Evolutionary conservation across 306 rosid species (phyloP), one percentile per base, ranked within the genome.

Genomic region (Vicia faba): DNA sequence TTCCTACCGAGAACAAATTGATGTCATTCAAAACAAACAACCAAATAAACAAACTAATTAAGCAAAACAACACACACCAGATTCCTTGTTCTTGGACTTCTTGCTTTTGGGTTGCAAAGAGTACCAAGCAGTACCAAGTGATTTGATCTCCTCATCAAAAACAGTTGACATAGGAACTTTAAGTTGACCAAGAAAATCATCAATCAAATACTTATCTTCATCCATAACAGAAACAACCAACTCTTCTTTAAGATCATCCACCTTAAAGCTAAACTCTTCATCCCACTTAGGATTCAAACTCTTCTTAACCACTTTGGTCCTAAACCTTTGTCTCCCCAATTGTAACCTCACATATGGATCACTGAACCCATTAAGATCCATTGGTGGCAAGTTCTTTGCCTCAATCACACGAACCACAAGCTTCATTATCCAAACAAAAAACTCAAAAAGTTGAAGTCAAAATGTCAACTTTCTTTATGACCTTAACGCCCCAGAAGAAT

Each of bases 301-400:
- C 82, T 95, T 95, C 91, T 90, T 95, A 61, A 95, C 78, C 75
- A 90, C 97, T 75, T 88, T 91, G 55, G 96, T 88, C 80, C 51
- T 86, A 64, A 71, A 72, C 92, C 72, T 95, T 71, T 95, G 99
- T 84, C 61, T 88, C 54, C 99, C 99, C 74, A 95, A 79, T 68
- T 88, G 95, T 38, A 95, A 45, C 86, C 83, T 77, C 73, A 95
- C 99, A 71, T 95, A 95, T 28, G 97, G 97, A 84, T 95, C 97
- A 80, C 95, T 88, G 18, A 86, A 79, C 29, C 97, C 99, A 74
- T 95, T 95, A 15, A 70, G 89, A 84, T 90, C 96, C 82, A 67
- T 95, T 8, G 97, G 75, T 11, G 96, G 97, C 48, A 95, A 80
- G 76, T 85, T 87, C 70, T 91, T 87, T 56, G 91, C 99, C 83